Evolutionary conservation across 2,329 filamentous ascomycete species (phyloP).

Genomic region (Cladobotryum protrusum): DNA sequence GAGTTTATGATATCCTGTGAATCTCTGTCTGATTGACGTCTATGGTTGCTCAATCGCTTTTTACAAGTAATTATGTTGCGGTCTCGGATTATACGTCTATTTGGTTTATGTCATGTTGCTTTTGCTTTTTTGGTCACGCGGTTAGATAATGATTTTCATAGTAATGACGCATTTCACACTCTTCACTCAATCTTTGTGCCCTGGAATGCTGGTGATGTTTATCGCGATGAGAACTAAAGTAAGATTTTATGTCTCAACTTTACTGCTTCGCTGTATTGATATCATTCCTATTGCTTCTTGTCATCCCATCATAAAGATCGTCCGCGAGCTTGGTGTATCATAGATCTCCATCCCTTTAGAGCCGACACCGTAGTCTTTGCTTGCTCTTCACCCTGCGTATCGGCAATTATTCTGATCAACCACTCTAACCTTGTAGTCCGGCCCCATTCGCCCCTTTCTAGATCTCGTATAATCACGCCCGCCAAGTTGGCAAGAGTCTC

Average conservation of each 20-base stretch:
- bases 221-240: background rate
- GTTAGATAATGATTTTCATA: too few relatives aligned
- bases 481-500: conserved; percentile 22
- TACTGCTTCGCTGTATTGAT: background rate
- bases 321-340: conserved; percentile 9
- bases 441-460: conserved; percentile 28
- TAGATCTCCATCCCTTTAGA: conserved; percentile 21
- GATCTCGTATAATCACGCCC: conserved; percentile 25
- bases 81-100: too few relatives aligned
- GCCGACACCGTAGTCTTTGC: conserved; percentile 13
- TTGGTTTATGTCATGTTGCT: too few relatives aligned
- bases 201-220: background rate
- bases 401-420: conserved; percentile 22
- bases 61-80: too few relatives aligned
- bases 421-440: conserved; percentile 25
- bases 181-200: background rate
- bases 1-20: conserved; percentile 9
- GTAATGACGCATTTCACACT: background rate
- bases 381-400: conserved; percentile 15
- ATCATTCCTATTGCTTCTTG: background rate
- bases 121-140: too few relatives aligned
- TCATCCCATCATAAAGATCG: background rate
- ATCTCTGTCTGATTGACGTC: background rate
- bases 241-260: too few relatives aligned
- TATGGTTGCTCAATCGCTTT: background rate